Evolutionary conservation across 2,329 filamentous ascomycete species (phyloP), one percentile per base, ranked within the genome.

Genomic region (Neonectria neomacrospora): DNA sequence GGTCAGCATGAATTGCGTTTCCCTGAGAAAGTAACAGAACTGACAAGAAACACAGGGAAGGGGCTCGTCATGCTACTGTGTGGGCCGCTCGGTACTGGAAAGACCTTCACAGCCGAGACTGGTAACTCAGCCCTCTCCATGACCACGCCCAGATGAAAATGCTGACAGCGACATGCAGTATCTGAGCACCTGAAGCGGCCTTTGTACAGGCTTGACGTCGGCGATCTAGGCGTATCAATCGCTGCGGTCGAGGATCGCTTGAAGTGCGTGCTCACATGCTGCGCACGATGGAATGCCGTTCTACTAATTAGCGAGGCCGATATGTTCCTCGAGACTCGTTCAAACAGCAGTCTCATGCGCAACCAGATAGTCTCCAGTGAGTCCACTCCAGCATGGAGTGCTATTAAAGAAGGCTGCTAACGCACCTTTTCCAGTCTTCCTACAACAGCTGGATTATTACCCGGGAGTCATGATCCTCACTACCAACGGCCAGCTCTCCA

Each of bases 271-370:
- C 51, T 69, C 1, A 12, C 1, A 67, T 77, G 4, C 66, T 82
- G 12, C 75, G 76, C 55, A 5, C 63, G 22, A 3, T 81, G 78
- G 79, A 69, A 77, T 41, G 76, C 73, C 18, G 73, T 80, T 1
- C 51, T 80, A 1, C 69, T 81, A 2, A 66, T 81, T 2, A 79
- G 79, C 7, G 78, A 81, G 52, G 77, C 77, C 1, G 79, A 81
- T 12, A 73, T 79, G 0, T 80, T 80, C 62, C 70, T 80, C 9
- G 61, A 74, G 67, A 50, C 75, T 69, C 67, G 73, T 30, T 20
- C 54, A 67, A 50, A 67, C 42, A 51, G 71, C 47, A 65, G 71
- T 1, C 68, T 75, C 0, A 51, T 60, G 1, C 72, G 70, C 5
- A 72, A 74, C 37, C 66, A 70, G 55, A 54, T 75, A 48, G 63